Evolutionary conservation across 2,329 filamentous ascomycete species (phyloP).

Genomic region (Elsinoe batatas): DNA sequence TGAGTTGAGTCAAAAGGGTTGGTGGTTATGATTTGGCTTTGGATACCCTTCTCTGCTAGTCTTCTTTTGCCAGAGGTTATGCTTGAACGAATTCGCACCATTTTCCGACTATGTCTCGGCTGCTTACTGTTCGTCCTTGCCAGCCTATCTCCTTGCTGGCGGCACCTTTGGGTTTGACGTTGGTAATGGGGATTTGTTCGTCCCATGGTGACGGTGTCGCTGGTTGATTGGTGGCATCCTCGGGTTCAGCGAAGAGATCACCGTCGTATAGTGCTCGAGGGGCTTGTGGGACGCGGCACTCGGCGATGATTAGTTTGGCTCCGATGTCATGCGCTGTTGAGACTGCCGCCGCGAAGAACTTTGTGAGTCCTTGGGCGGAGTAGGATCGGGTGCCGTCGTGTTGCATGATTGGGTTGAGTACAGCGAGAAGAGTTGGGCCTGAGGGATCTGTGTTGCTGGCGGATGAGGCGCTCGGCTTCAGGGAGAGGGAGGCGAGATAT

Average conservation of each 20-base stretch:
- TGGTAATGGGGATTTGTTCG: constrained; percentile 38
- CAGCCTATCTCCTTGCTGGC: constrained; percentile 32
- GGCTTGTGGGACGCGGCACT: constrained; percentile 24
- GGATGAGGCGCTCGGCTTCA: constrained; percentile 33
- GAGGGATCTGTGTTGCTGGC: constrained; percentile 13
- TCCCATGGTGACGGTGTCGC: constrained; percentile 29
- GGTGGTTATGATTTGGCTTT: neutral
- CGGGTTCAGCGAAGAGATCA: neutral
- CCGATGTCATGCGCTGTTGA: constrained; percentile 43
- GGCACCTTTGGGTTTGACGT: constrained; percentile 35
- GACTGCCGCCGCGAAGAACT: constrained; percentile 52
- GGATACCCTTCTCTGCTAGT: constrained; percentile 2
- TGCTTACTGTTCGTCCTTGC: constrained; percentile 40
- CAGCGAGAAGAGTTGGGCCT: constrained; percentile 36
- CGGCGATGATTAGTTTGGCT: constrained; percentile 33
- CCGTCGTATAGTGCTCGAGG: neutral
- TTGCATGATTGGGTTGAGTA: constrained; percentile 56
- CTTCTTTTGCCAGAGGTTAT: neutral
- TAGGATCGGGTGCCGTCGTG: constrained; percentile 63
- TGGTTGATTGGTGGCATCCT: neutral
- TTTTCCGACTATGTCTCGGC: constrained; percentile 33
- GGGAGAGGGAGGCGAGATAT: constrained; percentile 45
- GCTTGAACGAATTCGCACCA: constrained; percentile 31
- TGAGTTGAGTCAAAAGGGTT: neutral
- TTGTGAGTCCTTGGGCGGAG: constrained; percentile 62